These are phyloP conservation scores for Rhododendron vialii DNA, from an alignment of 148 eudicot species.

Conservation along the genomic window DNA sequence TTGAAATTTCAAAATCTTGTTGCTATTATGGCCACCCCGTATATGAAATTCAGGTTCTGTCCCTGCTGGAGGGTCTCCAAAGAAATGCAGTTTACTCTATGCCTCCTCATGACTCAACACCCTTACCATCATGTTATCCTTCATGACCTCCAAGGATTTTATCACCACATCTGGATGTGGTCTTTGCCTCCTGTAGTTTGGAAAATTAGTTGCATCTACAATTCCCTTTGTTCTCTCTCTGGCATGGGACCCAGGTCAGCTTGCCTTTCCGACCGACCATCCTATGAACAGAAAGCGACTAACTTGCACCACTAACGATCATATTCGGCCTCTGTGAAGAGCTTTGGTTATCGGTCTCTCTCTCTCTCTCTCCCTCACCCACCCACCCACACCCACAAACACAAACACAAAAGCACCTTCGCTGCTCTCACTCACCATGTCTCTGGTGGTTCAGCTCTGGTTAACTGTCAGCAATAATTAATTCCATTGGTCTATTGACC, in stretches of 20 bases:
- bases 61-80: neutral
- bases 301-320: neutral
- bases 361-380: neutral
- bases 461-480: neutral
- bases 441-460: neutral
- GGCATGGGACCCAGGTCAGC: neutral
- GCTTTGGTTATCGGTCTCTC: neutral
- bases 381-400: neutral
- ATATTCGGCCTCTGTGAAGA: neutral
- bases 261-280: neutral
- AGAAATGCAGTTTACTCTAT: neutral
- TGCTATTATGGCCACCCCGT: too few species aligned
- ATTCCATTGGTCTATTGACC: neutral
- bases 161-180: neutral
- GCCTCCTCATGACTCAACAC: neutral
- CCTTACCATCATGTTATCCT: neutral
- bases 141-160: neutral
- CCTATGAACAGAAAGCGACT: neutral
- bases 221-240: neutral
- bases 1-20: too few species aligned
- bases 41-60: too few species aligned
- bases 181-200: neutral
- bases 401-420: neutral
- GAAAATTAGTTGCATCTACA: neutral
- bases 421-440: neutral